Conservation (phyloP, 495 filamentous ascomycete genomes). For the Aspergillus carlsbadensis region DNA sequence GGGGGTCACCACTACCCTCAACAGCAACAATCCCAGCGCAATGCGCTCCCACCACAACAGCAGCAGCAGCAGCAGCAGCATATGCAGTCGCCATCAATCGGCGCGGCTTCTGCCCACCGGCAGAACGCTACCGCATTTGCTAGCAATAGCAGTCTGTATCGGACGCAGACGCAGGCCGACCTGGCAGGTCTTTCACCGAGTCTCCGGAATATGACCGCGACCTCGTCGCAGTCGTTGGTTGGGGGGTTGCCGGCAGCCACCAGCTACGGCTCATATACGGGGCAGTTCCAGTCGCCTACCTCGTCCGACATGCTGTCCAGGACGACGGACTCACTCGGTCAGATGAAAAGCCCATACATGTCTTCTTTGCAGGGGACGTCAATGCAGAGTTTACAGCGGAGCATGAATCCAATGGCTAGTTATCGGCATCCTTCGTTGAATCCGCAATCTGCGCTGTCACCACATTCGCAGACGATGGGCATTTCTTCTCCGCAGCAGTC, state of each 20-base stretch:
- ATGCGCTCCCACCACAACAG: constrained; percentile 29
- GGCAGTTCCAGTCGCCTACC: constrained; percentile 33
- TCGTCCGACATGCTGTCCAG: constrained; percentile 37
- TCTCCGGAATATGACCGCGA: constrained; percentile 39
- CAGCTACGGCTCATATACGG: constrained; percentile 32
- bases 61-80: constrained; percentile 31
- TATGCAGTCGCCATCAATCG: constrained; percentile 34
- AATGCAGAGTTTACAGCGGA: constrained; percentile 36
- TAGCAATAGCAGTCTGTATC: constrained; percentile 28
- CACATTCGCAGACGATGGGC: constrained; percentile 31
- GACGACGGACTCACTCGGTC: constrained; percentile 31
- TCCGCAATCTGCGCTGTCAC: constrained; percentile 27
- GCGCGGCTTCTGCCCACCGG: constrained; percentile 25
- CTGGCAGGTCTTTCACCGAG: constrained; percentile 35
- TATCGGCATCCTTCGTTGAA: constrained; percentile 33
- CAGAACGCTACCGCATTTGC: constrained; percentile 32
- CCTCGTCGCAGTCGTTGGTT: constrained; percentile 32
- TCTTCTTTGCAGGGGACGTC: neutral
- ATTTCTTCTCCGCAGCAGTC: constrained; percentile 41
- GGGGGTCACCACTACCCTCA: constrained; percentile 35
- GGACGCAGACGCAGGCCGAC: constrained; percentile 30
- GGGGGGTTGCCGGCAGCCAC: constrained; percentile 30
- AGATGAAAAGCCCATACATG: constrained; percentile 26
- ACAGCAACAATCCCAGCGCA: constrained; percentile 28
- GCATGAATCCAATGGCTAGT: constrained; percentile 37